Conservation (phyloP, 192 early-diverging fungal species). For the Dissophora ornata region DNA sequence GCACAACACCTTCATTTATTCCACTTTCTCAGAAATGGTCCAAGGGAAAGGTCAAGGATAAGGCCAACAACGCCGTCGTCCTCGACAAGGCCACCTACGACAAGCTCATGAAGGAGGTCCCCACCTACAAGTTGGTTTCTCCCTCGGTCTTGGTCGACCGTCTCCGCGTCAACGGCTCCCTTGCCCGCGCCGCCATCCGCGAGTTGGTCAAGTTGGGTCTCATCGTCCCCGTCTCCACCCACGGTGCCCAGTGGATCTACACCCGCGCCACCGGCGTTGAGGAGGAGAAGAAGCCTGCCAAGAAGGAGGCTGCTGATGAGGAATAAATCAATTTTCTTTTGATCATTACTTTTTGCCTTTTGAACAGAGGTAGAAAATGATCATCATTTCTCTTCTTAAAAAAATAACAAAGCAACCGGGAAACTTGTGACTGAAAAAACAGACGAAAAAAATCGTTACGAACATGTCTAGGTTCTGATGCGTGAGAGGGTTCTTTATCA, state of each 20-base stretch:
- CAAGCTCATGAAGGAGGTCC: conserved; percentile 99
- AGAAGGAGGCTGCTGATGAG: conserved; percentile 49
- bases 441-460: too few species aligned
- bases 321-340: conserved; percentile 53
- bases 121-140: conserved; percentile 99
- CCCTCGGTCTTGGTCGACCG: conserved; percentile 99
- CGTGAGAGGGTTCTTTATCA: too few species aligned
- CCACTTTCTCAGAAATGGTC: conserved; percentile 99
- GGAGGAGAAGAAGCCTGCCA: conserved; percentile 60
- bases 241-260: conserved; percentile 94
- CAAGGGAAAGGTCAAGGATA: conserved; percentile 99
- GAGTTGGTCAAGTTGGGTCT: conserved; percentile 92
- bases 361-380: too few species aligned
- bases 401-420: too few species aligned
- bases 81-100: conserved; percentile 98
- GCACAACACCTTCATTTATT: too few species aligned
- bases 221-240: conserved; percentile 91
- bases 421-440: too few species aligned
- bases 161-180: conserved; percentile 96
- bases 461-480: too few species aligned
- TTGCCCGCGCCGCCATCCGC: conserved; percentile 94
- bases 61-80: conserved; percentile 99
- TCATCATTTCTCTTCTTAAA: too few species aligned
- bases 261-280: conserved; percentile 67
- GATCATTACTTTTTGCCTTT: neutral